phyloP scores from a whole-genome alignment of 1,139 yeast species.

The Casaregolazyma suthepensis region DNA sequence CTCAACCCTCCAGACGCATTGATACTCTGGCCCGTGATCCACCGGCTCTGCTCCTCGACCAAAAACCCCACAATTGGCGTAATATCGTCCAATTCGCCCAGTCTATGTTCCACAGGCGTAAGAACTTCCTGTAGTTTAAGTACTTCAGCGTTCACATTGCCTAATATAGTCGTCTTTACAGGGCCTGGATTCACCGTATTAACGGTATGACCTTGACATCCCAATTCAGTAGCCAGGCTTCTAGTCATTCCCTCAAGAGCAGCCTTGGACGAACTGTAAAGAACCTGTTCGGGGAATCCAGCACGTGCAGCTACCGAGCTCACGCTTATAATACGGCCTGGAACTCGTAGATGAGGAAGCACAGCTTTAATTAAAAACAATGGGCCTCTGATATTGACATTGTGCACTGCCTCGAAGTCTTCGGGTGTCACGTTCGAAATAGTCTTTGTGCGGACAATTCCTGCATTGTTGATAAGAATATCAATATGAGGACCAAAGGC shows the following conservation, averaged over 20 bases:
- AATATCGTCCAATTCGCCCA: constrained; percentile 26
- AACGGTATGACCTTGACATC: constrained; percentile 21
- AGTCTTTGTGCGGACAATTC: constrained; percentile 11
- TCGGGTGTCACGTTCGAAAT: constrained; percentile 16
- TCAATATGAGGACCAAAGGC: constrained; percentile 25
- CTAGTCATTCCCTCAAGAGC: constrained; percentile 19
- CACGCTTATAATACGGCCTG: constrained; percentile 16
- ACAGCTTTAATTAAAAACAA: constrained; percentile 22
- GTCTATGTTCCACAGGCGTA: constrained; percentile 30
- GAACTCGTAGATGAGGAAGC: constrained; percentile 21
- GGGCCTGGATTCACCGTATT: constrained; percentile 22
- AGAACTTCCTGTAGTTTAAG: constrained; percentile 10
- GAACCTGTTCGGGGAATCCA: constrained; percentile 12
- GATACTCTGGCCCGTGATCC: constrained; percentile 24
- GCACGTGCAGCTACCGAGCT: constrained; percentile 44
- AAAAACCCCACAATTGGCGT: constrained; percentile 25
- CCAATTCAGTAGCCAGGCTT: constrained; percentile 17
- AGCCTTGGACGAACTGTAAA: constrained; percentile 19
- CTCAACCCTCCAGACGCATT: constrained; percentile 23
- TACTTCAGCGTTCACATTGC: constrained; percentile 15
- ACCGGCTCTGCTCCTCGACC: constrained; percentile 22
- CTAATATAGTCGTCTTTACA: constrained; percentile 16
- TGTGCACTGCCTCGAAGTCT: constrained; percentile 16
- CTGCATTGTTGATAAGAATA: constrained; percentile 22
- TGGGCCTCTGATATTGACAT: constrained; percentile 22